Percentiles rank a stretch among this genome's conserved stretches.
phyloP scores from a whole-genome alignment of 176 grass and related monocot genomes.

The Oryza longistaminata region DNA sequence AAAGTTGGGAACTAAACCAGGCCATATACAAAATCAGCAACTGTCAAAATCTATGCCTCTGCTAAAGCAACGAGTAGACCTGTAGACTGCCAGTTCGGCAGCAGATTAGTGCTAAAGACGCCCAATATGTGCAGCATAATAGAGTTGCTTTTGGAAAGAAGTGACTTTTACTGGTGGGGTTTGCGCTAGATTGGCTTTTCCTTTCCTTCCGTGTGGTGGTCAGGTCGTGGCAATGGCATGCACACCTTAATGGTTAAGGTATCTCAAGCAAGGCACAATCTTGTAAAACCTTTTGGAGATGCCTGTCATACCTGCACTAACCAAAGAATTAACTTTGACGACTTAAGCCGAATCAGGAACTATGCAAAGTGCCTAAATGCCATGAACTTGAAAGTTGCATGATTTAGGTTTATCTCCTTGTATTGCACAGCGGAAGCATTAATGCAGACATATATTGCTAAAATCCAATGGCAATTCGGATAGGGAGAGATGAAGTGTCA shows the following conservation, averaged over 20 bases:
- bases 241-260: constrained; percentile 53
- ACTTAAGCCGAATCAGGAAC: background rate
- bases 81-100: constrained; percentile 9
- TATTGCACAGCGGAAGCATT: background rate
- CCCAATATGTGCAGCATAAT: constrained; percentile 22
- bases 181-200: constrained; percentile 9
- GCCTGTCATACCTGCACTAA: background rate
- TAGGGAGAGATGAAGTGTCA: background rate
- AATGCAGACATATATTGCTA: background rate
- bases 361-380: background rate
- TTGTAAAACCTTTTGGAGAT: constrained; percentile 33
- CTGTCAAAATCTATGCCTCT: background rate
- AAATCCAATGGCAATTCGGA: background rate
- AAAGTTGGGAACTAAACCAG: too few relatives aligned
- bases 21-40: background rate
- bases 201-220: background rate
- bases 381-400: background rate
- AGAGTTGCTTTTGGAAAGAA: constrained; percentile 47
- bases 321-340: constrained; percentile 24
- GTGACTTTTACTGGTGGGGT: constrained; percentile 25
- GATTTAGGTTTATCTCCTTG: background rate
- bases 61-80: background rate
- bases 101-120: constrained; percentile 36
- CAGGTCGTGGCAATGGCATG: constrained; percentile 29
- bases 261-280: constrained; percentile 37